These are phyloP conservation scores for Baeospora myosura DNA, from an alignment of 1,284 basidiomycete genomes.

Conservation along the genomic window DNA sequence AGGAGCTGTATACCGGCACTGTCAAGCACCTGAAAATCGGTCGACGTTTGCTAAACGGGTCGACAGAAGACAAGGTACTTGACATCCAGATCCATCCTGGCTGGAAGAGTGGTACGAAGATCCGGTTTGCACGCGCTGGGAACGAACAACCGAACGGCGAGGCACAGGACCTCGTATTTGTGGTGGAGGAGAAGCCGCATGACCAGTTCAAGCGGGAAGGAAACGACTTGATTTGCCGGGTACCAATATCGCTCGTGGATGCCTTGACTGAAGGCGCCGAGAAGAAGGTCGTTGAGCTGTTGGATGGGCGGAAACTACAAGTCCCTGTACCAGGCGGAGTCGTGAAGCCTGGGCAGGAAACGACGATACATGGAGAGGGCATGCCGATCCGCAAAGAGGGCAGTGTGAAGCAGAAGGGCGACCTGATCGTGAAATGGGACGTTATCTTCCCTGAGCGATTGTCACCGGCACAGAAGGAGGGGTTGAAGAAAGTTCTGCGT, in stretches of 20 bases:
- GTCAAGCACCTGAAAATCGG: conserved; percentile 89
- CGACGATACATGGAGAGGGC: conserved; percentile 68
- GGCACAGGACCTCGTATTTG: conserved; percentile 81
- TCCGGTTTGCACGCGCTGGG: conserved; percentile 81
- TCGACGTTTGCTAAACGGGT: conserved; percentile 64
- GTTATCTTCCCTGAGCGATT: conserved; percentile 77
- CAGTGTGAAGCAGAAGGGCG: conserved; percentile 68
- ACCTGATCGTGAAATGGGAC: conserved; percentile 79
- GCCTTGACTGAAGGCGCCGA: conserved; percentile 56
- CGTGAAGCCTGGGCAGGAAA: conserved; percentile 76
- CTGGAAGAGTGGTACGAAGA: conserved; percentile 87
- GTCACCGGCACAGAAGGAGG: conserved; percentile 72
- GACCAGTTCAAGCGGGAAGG: conserved; percentile 68
- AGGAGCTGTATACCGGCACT: conserved; percentile 86
- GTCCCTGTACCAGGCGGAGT: conserved; percentile 63
- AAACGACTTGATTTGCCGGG: conserved; percentile 65
- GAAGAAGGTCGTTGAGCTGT: conserved; percentile 52
- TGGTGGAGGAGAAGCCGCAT: conserved; percentile 89
- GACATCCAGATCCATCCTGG: conserved; percentile 85
- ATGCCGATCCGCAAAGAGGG: conserved; percentile 87
- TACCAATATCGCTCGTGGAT: conserved; percentile 75
- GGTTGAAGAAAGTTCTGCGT: conserved; percentile 60
- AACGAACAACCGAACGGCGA: conserved; percentile 77
- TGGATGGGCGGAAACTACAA: conserved; percentile 76
- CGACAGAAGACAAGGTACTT: conserved; percentile 84